A percentile compares a stretch with the other conserved stretches of the same genome.
Conservation (phyloP, 2,329 filamentous ascomycete species). For the Fusarium sp. region DNA sequence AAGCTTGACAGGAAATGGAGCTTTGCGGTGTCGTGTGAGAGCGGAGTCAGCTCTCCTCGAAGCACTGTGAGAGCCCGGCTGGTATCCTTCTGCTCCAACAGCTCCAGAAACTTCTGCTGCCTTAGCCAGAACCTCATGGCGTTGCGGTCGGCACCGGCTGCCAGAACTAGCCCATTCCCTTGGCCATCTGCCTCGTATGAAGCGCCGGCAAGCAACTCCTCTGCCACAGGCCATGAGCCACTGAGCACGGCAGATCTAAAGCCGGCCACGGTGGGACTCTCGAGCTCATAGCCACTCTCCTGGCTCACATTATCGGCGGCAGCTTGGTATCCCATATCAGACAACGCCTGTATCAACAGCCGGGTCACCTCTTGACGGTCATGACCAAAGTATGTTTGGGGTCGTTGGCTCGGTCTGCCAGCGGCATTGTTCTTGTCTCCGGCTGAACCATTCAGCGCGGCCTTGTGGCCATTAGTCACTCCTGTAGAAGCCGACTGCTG, state of each 20-base stretch:
- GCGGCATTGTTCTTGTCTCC: conserved; percentile 40
- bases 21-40: conserved; percentile 81
- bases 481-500: conserved; percentile 38
- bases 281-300: conserved; percentile 89
- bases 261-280: conserved; percentile 86
- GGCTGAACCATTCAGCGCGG: conserved; percentile 66
- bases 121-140: conserved; percentile 89
- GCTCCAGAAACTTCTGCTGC: conserved; percentile 94
- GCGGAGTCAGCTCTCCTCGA: conserved; percentile 85
- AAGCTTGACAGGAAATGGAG: conserved; percentile 88
- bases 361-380: conserved; percentile 93
- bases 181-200: conserved; percentile 49
- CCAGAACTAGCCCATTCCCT: conserved; percentile 76
- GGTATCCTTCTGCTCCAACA: conserved; percentile 82
- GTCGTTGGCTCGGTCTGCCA: conserved; percentile 21
- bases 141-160: conserved; percentile 78
- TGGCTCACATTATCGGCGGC: conserved; percentile 80
- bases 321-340: conserved; percentile 85
- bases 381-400: conserved; percentile 78
- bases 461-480: conserved; percentile 62
- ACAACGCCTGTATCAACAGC: conserved; percentile 89
- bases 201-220: conserved; percentile 77
- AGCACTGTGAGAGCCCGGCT: conserved; percentile 83
- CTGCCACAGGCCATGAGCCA: conserved; percentile 88
- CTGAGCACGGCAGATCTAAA: conserved; percentile 84